Conservation (phyloP, 2,329 filamentous ascomycete species). For the Colletotrichum ledebouriae region DNA sequence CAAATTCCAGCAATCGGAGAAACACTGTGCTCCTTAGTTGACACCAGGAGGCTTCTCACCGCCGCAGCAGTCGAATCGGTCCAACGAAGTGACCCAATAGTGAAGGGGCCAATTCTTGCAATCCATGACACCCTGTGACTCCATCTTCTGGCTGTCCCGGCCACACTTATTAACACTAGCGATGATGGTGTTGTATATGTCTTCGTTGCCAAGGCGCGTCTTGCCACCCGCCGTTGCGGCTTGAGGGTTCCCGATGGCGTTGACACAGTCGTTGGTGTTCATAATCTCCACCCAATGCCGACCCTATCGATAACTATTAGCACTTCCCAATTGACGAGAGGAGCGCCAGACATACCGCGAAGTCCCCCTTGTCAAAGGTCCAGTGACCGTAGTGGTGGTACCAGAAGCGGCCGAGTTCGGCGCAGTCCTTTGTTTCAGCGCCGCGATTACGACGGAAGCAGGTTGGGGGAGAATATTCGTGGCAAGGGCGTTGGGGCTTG, state of each 20-base stretch:
- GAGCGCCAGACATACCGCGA: neutral
- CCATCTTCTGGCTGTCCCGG: neutral
- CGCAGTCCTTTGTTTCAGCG: constrained; percentile 14
- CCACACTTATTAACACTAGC: neutral
- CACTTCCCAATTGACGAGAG: no score
- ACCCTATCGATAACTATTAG: neutral
- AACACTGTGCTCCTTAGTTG: no score
- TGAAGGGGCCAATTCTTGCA: constrained; percentile 13
- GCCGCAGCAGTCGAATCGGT: constrained; percentile 29
- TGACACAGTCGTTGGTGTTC: constrained; percentile 14
- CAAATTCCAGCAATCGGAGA: neutral
- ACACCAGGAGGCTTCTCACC: neutral
- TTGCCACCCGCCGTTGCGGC: neutral
- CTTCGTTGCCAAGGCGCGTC: constrained; percentile 13
- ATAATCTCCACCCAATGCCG: constrained; percentile 23
- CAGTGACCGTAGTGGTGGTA: neutral
- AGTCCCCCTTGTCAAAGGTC: constrained; percentile 9
- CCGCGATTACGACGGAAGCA: constrained; percentile 14
- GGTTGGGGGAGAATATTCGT: neutral
- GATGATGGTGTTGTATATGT: constrained; percentile 9
- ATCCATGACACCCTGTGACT: constrained; percentile 15
- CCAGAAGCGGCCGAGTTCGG: constrained; percentile 4
- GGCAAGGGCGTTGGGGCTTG: neutral
- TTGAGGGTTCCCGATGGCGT: constrained; percentile 12
- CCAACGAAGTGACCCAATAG: constrained; percentile 21